These are phyloP conservation scores for Candida piceae DNA, from an alignment of 805 yeast species.

Conservation along the genomic window DNA sequence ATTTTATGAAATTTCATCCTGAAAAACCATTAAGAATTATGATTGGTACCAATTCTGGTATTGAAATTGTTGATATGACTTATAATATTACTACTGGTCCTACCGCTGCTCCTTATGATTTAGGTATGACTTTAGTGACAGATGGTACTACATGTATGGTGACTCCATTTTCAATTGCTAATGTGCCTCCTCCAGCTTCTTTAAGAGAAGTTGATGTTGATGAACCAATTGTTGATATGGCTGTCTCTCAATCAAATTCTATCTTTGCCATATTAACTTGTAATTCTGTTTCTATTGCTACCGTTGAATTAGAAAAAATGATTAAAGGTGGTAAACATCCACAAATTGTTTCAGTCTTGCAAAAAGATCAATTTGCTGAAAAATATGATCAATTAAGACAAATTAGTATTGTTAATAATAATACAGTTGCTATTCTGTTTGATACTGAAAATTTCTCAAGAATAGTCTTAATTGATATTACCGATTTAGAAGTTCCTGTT, in stretches of 20 bases:
- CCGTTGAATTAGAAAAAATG: conserved; percentile 39
- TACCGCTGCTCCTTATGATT: conserved; percentile 57
- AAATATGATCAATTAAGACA: conserved; percentile 54
- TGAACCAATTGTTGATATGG: conserved; percentile 55
- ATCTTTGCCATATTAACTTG: conserved; percentile 53
- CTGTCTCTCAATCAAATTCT: conserved; percentile 57
- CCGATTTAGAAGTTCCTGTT: conserved; percentile 36
- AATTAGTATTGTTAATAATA: conserved; percentile 49
- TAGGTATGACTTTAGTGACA: conserved; percentile 74
- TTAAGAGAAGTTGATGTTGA: conserved; percentile 58
- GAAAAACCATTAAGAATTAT: conserved; percentile 77
- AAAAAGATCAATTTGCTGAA: conserved; percentile 32
- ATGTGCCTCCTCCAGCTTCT: conserved; percentile 92
- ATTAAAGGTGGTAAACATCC: conserved; percentile 45
- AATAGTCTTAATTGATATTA: conserved; percentile 45
- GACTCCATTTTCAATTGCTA: conserved; percentile 81
- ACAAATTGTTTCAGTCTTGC: conserved; percentile 29
- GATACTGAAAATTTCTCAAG: conserved; percentile 51
- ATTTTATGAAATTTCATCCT: conserved; percentile 74
- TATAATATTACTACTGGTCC: conserved; percentile 65
- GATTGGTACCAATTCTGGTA: conserved; percentile 47
- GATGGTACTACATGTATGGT: conserved; percentile 70
- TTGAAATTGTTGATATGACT: conserved; percentile 67
- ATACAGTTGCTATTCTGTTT: conserved; percentile 49
- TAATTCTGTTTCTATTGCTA: conserved; percentile 40